Percentiles rank a stretch among this genome's conserved stretches.
Evolutionary conservation across 2,329 filamentous ascomycete genomes (phyloP).

Genomic region (Diaporthe vexans): DNA sequence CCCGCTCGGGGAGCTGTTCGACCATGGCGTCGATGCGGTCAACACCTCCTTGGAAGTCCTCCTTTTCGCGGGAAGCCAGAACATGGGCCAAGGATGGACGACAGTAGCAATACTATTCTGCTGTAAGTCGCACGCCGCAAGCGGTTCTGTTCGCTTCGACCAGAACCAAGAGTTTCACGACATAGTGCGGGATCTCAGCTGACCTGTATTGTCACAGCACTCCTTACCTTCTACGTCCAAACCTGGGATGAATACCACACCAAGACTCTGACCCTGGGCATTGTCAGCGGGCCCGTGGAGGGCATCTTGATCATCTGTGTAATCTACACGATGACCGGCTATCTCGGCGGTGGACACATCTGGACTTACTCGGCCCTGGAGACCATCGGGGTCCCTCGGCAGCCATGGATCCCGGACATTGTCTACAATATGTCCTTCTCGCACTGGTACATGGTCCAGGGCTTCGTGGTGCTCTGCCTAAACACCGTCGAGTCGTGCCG

Average conservation of each 20-base stretch:
- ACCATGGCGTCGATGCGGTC: conserved; percentile 96
- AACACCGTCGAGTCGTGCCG: conserved; percentile 85
- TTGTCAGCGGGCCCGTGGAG: conserved; percentile 95
- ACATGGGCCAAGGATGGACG: conserved; percentile 92
- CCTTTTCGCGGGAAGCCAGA: conserved; percentile 92
- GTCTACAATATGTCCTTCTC: conserved; percentile 88
- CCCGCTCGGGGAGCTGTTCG: conserved; percentile 94
- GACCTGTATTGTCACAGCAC: conserved; percentile 62
- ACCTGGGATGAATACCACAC: conserved; percentile 99
- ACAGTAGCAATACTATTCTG: conserved; percentile 88
- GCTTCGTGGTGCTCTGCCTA: conserved; percentile 82
- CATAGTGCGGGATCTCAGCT: not conserved
- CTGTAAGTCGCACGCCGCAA: conserved; percentile 64
- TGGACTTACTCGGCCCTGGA: conserved; percentile 89
- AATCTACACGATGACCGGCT: conserved; percentile 87
- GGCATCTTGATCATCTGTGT: conserved; percentile 87
- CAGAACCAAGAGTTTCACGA: not conserved
- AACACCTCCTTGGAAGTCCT: conserved; percentile 96
- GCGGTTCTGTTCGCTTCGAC: conserved; percentile 30
- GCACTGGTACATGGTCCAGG: conserved; percentile 93
- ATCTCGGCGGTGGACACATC: conserved; percentile 89
- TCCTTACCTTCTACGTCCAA: conserved; percentile 97
- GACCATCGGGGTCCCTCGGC: conserved; percentile 77
- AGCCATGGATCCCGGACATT: conserved; percentile 74
- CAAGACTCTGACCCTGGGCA: conserved; percentile 90